These are phyloP conservation scores for Microstroma glucosiphilum DNA, from an alignment of 1,284 basidiomycete genomes.

Conservation along the genomic window DNA sequence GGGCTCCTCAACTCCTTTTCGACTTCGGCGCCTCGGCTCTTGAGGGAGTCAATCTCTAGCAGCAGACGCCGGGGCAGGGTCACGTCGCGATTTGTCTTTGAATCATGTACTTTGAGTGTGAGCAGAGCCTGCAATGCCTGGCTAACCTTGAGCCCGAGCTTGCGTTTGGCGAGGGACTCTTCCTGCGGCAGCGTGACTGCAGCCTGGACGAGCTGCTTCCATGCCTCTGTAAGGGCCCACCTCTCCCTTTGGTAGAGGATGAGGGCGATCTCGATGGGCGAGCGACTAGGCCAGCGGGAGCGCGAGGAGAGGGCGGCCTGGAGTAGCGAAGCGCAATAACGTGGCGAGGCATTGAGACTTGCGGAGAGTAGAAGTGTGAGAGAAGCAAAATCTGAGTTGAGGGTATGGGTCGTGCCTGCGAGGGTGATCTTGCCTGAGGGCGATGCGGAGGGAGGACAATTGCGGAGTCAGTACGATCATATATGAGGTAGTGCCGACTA, in stretches of 20 bases:
- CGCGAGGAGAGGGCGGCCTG: constrained; percentile 40
- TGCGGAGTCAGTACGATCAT: not conserved
- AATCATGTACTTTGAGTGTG: constrained; percentile 17
- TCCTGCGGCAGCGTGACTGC: constrained; percentile 41
- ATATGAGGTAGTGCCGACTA: not conserved
- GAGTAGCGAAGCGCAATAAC: constrained; percentile 34
- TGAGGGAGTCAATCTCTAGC: constrained; percentile 26
- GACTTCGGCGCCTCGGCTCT: constrained; percentile 4
- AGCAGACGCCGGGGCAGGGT: constrained; percentile 28
- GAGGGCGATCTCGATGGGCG: constrained; percentile 41
- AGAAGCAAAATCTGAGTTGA: constrained; percentile 46
- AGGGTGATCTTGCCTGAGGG: constrained; percentile 39
- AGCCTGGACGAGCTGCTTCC: constrained; percentile 38
- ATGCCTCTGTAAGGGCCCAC: constrained; percentile 38
- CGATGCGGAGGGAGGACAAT: not conserved
- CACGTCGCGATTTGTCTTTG: constrained; percentile 16
- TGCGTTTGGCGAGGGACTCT: constrained; percentile 26
- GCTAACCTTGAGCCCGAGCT: constrained; percentile 36
- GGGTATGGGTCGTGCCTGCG: constrained; percentile 29
- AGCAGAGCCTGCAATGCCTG: constrained; percentile 38
- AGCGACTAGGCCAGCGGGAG: constrained; percentile 36
- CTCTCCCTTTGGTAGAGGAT: constrained; percentile 45
- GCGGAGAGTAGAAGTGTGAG: constrained; percentile 37
- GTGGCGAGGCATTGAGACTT: not conserved
- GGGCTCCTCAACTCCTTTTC: constrained; percentile 2